A percentile compares a stretch with the other conserved stretches of the same genome.
These are phyloP conservation scores for Talaromyces sp. DNA, from an alignment of 2,329 filamentous ascomycete species.

Conservation along the genomic window DNA sequence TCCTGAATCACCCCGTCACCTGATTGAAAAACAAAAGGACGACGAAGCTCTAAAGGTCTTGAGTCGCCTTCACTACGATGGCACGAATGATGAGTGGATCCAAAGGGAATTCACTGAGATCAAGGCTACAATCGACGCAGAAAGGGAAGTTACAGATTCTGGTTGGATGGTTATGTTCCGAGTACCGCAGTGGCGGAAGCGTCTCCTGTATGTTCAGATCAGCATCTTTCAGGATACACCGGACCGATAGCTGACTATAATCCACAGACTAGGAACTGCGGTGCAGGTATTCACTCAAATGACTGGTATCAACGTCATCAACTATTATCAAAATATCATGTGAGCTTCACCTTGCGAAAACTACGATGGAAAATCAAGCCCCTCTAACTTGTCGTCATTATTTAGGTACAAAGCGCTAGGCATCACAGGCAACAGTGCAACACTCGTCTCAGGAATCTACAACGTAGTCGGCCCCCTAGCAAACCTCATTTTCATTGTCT, in stretches of 20 bases:
- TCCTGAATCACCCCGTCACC: neutral
- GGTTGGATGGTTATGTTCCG: neutral
- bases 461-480: neutral
- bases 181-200: neutral
- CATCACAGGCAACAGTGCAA: neutral
- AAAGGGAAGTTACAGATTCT: neutral
- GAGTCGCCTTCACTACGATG: neutral
- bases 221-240: neutral
- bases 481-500: neutral
- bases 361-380: neutral
- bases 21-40: neutral
- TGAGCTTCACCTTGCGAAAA: neutral
- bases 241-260: neutral
- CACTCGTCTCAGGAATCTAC: neutral
- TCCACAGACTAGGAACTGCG: conserved; percentile 51
- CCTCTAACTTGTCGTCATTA: neutral
- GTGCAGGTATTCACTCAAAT: conserved; percentile 64
- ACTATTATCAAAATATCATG: conserved; percentile 42
- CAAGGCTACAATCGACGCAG: neutral
- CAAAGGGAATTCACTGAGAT: neutral
- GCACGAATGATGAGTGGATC: neutral
- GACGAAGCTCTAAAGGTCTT: neutral
- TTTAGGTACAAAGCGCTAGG: neutral
- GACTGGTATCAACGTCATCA: conserved; percentile 42
- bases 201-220: neutral